Evolutionary conservation across 2,329 filamentous ascomycete species (phyloP), one percentile per base, ranked within the genome.

Genomic region (Trichophyton benhamiae): DNA sequence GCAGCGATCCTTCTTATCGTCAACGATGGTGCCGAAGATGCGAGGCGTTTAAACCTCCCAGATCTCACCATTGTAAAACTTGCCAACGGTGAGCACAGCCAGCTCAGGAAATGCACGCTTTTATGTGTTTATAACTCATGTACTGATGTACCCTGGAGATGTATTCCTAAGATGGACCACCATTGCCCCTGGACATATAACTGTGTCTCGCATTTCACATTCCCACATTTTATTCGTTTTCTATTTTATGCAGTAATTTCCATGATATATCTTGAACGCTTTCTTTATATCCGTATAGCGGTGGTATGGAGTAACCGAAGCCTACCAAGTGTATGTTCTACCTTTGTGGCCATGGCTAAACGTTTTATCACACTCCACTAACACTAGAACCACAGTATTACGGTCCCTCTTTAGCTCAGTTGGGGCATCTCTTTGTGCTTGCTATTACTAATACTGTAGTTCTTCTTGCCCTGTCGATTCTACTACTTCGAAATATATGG

Each of bases 121-220:
- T 17, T n/a, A 15, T 30, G 9, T 17, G 9, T 57, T 22, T 33
- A 27, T 38, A 33, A 5, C 33, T 13, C 15, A 6, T 42, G 15
- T 58, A 44, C 38, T 25, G 33, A 61, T 42, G 8, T 52, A 5
- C 27, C 2, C 6, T 15, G 22, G 36, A 83, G 81, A 72, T 84
- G 83, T 66, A 80, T 85, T 58, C 82, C 82, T 0, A 85, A 84
- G 70, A 85, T 85, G 83, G 83, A 85, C 69, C 83, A 85, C 68
- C 84, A 87, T 69, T 87, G 84, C 68, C 82, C 83, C 5, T 87
- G 84, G 84, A 86, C 83, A 25, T 76, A 74, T 38, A 86, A 86
- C 67, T 87, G 84, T 67, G 83, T 87, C 60, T 86, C 83, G 48
- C 80, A 86, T 71, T 81, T 80, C 65, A 86, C 83, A 0, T 81